A percentile compares a stretch with the other conserved stretches of the same genome.
These are phyloP conservation scores for Penicillium desertorum DNA, from an alignment of 495 filamentous ascomycete species.

Conservation along the genomic window DNA sequence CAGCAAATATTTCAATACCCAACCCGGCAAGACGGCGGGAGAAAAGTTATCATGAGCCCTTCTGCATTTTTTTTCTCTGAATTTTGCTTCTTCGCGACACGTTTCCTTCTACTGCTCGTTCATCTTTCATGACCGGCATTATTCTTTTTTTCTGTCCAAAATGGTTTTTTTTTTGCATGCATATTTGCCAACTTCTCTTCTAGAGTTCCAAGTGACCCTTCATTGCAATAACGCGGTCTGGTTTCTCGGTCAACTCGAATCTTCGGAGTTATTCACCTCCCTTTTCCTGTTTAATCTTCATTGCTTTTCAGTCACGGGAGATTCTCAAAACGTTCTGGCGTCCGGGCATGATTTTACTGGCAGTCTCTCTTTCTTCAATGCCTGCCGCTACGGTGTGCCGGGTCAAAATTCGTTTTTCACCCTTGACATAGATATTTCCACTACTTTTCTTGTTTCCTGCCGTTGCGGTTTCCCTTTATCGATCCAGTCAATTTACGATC, in stretches of 20 bases:
- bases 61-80: slow-evolving; percentile 12
- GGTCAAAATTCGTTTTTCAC: slow-evolving; percentile 31
- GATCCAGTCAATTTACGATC: slow-evolving; percentile 16
- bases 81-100: slow-evolving; percentile 16
- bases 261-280: slow-evolving; percentile 21
- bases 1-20: slow-evolving; percentile 41
- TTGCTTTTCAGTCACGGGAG: slow-evolving; percentile 35
- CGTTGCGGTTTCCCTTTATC: slow-evolving; percentile 13
- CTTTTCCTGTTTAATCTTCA: slow-evolving; percentile 13
- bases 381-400: slow-evolving; percentile 36
- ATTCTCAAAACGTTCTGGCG: slow-evolving; percentile 43
- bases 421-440: slow-evolving; percentile 39
- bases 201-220: slow-evolving; percentile 21
- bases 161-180: slow-evolving; percentile 23
- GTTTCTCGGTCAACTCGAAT: slow-evolving; percentile 17
- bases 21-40: slow-evolving; percentile 11
- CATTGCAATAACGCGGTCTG: slow-evolving; percentile 21
- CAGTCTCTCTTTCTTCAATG: slow-evolving; percentile 36
- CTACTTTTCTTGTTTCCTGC: slow-evolving; percentile 10
- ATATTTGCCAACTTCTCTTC: slow-evolving; percentile 19
- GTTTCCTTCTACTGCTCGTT: slow-evolving; percentile 24
- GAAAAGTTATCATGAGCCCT: slow-evolving; percentile 24
- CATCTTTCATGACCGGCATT: slow-evolving; percentile 29
- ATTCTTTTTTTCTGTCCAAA: slow-evolving; percentile 16
- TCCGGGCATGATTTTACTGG: slow-evolving; percentile 43